Evolutionary conservation across 257 asterid genomes (phyloP).

Genomic region (Solanum appendiculatum): DNA sequence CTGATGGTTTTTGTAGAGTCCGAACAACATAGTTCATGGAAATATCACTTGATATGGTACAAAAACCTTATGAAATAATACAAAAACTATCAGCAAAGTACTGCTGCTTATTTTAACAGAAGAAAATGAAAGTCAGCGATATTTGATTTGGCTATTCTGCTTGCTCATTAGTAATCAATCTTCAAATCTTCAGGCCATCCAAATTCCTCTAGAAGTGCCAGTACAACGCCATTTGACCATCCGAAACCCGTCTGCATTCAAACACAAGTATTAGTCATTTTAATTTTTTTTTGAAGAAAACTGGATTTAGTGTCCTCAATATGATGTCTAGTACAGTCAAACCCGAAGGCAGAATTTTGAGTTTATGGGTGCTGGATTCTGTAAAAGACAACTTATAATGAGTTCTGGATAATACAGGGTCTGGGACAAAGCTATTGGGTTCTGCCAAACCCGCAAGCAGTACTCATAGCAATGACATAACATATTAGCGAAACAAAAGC

Average conservation of each 20-base stretch:
- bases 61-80: neutral
- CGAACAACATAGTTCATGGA: neutral
- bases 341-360: neutral
- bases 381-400: neutral
- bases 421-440: neutral
- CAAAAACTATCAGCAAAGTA: neutral
- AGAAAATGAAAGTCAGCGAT: neutral
- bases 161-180: slow-evolving; percentile 30
- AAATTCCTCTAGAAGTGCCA: slow-evolving; percentile 82
- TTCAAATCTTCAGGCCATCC: slow-evolving; percentile 65
- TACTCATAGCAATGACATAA: neutral
- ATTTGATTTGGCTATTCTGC: neutral
- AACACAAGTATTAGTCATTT: neutral
- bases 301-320: neutral
- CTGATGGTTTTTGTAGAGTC: neutral
- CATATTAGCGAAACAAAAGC: neutral
- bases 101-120: neutral
- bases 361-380: neutral
- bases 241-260: slow-evolving; percentile 86
- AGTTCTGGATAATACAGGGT: neutral
- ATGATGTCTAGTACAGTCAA: neutral
- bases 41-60: neutral
- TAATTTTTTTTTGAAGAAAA: neutral
- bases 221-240: slow-evolving; percentile 89
- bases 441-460: neutral